These are phyloP conservation scores for Terfezia claveryi DNA, from an alignment of 495 filamentous ascomycete species.

Conservation along the genomic window DNA sequence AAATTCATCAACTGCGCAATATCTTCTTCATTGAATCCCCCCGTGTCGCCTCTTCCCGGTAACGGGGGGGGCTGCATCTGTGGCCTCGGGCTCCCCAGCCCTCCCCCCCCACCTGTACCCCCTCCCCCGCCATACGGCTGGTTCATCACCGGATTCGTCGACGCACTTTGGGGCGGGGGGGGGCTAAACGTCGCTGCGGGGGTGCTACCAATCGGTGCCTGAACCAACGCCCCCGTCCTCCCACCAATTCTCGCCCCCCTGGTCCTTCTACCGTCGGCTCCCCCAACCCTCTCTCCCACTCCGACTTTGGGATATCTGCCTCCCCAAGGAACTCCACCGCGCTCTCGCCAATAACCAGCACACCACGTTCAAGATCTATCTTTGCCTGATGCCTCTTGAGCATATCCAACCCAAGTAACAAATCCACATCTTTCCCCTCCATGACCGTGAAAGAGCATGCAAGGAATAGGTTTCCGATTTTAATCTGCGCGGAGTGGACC, in stretches of 20 bases:
- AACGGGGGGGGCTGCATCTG: slow-evolving; percentile 5
- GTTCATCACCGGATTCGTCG: slow-evolving; percentile 1
- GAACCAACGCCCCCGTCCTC: slow-evolving; percentile 59
- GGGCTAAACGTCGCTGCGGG: slow-evolving; percentile 21
- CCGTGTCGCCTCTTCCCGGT: slow-evolving; percentile 9
- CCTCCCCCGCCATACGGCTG: slow-evolving; percentile 2
- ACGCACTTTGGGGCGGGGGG: slow-evolving; percentile 6
- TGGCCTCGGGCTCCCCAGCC: slow-evolving; percentile 11
- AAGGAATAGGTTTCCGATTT: slow-evolving; percentile 70
- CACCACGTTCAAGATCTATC: slow-evolving; percentile 63
- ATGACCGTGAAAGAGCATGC: slow-evolving; percentile 97
- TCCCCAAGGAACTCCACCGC: slow-evolving; percentile 80
- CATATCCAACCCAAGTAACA: slow-evolving; percentile 90
- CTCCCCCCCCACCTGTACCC: slow-evolving; percentile 1
- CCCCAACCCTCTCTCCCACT: slow-evolving; percentile 42
- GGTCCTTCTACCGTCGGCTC: slow-evolving; percentile 67
- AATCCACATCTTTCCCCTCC: slow-evolving; percentile 95
- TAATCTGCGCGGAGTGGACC: slow-evolving; percentile 81
- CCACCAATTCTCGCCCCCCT: slow-evolving; percentile 62
- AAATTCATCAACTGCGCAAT: slow-evolving; percentile 55
- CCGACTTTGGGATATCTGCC: slow-evolving; percentile 68
- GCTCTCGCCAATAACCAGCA: slow-evolving; percentile 65
- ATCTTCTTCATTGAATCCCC: slow-evolving; percentile 33
- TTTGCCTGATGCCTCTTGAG: slow-evolving; percentile 79
- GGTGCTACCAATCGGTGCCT: slow-evolving; percentile 27